A percentile compares a stretch with the other conserved stretches of the same genome.
phyloP scores from a whole-genome alignment of 2,329 filamentous ascomycete species.

The Fusarium scirpi region DNA sequence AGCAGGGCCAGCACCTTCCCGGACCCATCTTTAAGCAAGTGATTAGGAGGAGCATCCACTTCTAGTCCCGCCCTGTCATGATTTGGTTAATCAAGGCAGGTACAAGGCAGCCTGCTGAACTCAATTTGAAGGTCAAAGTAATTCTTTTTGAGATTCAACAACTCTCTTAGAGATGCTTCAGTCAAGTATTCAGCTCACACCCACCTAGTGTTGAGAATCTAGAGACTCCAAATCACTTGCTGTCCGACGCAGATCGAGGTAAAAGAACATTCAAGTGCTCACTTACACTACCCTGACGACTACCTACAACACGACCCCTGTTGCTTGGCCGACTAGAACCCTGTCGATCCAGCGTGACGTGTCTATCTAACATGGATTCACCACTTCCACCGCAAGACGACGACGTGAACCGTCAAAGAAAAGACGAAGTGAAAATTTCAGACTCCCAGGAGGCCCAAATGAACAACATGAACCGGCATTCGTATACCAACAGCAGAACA shows the following conservation, averaged over 20 bases:
- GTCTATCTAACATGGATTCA: conserved; percentile 36
- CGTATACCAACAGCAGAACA: conserved; percentile 48
- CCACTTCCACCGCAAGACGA: conserved; percentile 31
- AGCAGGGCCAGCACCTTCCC: conserved; percentile 14
- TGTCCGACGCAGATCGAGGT: neutral
- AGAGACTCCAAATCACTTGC: neutral
- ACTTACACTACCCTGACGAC: neutral
- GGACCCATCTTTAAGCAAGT: conserved; percentile 7
- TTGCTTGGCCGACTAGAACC: conserved; percentile 42
- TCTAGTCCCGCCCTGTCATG: neutral
- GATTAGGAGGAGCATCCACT: conserved; percentile 15
- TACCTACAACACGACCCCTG: conserved; percentile 19
- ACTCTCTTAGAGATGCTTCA: neutral
- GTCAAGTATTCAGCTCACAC: neutral
- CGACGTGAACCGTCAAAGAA: conserved; percentile 31
- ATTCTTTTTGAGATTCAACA: neutral
- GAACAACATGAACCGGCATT: conserved; percentile 38
- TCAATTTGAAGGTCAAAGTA: neutral
- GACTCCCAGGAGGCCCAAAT: conserved; percentile 35
- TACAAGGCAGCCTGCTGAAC: neutral
- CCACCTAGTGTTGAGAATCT: neutral
- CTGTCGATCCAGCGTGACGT: conserved; percentile 23
- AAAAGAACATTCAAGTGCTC: neutral
- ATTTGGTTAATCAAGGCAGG: conserved; percentile 10
- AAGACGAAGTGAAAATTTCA: conserved; percentile 26